phyloP scores from a whole-genome alignment of 2,329 filamentous ascomycete genomes.

The Aspergillus sp. region DNA sequence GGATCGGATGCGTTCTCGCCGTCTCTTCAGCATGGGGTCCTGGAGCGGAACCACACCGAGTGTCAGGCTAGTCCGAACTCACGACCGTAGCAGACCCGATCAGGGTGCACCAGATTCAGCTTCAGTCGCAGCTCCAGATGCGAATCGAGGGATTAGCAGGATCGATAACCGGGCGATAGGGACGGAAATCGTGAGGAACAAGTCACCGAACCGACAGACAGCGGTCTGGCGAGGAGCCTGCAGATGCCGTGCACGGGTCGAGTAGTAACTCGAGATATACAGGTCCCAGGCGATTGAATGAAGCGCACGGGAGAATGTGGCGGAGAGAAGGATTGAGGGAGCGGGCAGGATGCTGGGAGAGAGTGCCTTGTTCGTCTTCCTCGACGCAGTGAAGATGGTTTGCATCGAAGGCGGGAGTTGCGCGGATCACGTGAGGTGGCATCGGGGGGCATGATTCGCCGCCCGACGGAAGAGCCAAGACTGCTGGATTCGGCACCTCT shows the following conservation, averaged over 20 bases:
- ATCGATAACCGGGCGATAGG: constrained; percentile 22
- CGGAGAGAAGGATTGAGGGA: constrained; percentile 14
- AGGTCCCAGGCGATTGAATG: constrained; percentile 1
- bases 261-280: constrained; percentile 6
- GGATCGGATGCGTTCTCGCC: constrained; percentile 43
- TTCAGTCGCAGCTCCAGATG: constrained; percentile 6
- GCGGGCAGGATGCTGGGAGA: constrained; percentile 23
- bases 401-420: constrained; percentile 41
- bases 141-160: constrained; percentile 7
- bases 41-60: constrained; percentile 32
- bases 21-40: constrained; percentile 50
- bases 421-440: constrained; percentile 28
- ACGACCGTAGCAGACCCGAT: constrained; percentile 15
- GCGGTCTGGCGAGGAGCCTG: constrained; percentile 15
- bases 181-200: constrained; percentile 21
- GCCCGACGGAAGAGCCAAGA: constrained; percentile 20
- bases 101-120: constrained; percentile 9
- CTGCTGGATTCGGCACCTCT: constrained; percentile 7
- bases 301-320: background rate
- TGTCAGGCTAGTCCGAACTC: constrained; percentile 15
- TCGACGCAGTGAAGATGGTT: constrained; percentile 32
- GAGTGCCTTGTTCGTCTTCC: constrained; percentile 20
- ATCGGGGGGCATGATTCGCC: constrained; percentile 26
- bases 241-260: constrained; percentile 11
- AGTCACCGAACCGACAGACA: constrained; percentile 23